Evolutionary conservation across 2,329 filamentous ascomycete genomes (phyloP), one percentile per base, ranked within the genome.

Genomic region (Fusarium circinatum): DNA sequence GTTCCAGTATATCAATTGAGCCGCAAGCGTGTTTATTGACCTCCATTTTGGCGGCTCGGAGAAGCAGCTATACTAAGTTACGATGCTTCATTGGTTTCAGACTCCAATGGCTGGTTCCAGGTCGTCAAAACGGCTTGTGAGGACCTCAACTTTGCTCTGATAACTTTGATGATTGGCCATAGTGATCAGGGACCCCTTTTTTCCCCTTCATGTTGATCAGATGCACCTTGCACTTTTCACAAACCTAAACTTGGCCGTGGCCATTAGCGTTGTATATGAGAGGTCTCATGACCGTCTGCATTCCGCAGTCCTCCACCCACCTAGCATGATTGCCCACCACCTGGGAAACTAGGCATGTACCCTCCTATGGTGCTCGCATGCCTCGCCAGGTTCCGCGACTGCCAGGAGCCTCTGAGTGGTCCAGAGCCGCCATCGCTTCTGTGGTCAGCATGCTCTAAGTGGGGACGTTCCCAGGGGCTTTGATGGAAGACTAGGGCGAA

Each of bases 251-350:
- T 76, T 71, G 75, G 68, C 74, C 72, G 73, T 75, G 75, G 66
- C 58, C 72, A 65, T 76, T 78, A 78, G 76, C 76, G 76, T 76
- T 71, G 74, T 76, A 78, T 77, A 58, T 54, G 74, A 75, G 68
- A 65, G 76, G 76, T 78, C 76, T 76, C 77, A 78, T 78, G 76
- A 78, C 76, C 76, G 75, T 67, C 59, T 78, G 75, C 74, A 78
- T 78, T 77, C 76, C 73, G 69, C 65, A 75, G 69, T 61, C 71
- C 65, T 61, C 71, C 67, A 66, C 62, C 71, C 71, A 77, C 73
- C 72, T 68, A 71, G 60, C 47, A 75, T 70, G 62, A 58, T 67
- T 64, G 54, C 66, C 64, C 75, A 70, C 74, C 74, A 69, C 68
- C 72, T 71, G 62, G 51, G 26, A 70, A 67, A 68, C 59, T 74